Evolutionary conservation across 2,329 filamentous ascomycete species (phyloP).

Genomic region (Fusarium algeriense): DNA sequence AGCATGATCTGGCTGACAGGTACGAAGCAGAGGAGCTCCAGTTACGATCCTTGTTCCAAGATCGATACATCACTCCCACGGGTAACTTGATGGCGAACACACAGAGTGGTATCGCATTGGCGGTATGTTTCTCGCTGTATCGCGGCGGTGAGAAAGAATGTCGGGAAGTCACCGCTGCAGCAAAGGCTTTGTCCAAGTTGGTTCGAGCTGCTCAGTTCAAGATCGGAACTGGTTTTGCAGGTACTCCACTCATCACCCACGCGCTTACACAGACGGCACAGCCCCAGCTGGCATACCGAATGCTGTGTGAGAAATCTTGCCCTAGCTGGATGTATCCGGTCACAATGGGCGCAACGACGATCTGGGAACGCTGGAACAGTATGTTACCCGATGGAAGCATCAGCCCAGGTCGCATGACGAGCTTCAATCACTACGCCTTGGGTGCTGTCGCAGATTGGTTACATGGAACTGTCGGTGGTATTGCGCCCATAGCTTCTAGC

Average conservation of each 20-base stretch:
- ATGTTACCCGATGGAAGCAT: not conserved
- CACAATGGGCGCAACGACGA: not conserved
- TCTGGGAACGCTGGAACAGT: not conserved
- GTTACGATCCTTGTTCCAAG: not conserved
- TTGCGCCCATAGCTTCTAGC: not conserved
- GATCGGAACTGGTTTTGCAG: not conserved
- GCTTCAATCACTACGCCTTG: not conserved
- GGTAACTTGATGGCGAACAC: not conserved
- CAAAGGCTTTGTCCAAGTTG: not conserved
- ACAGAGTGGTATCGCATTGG: not conserved
- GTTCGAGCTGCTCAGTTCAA: not conserved
- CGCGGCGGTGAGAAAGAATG: not conserved
- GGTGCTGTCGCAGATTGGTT: not conserved
- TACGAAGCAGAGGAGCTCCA: not conserved
- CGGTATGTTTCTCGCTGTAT: not conserved
- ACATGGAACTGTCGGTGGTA: not conserved
- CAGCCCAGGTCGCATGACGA: not conserved
- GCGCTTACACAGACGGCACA: not conserved
- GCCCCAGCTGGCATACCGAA: not conserved
- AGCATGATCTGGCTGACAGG: not conserved
- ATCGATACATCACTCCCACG: not conserved
- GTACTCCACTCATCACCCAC: not conserved
- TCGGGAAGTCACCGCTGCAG: not conserved
- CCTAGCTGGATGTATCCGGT: not conserved
- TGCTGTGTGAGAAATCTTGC: not conserved